Percentiles rank a stretch among this genome's conserved stretches.
These are phyloP conservation scores for Amanita polypyramis DNA, from an alignment of 768 basidiomycete species.

Conservation along the genomic window DNA sequence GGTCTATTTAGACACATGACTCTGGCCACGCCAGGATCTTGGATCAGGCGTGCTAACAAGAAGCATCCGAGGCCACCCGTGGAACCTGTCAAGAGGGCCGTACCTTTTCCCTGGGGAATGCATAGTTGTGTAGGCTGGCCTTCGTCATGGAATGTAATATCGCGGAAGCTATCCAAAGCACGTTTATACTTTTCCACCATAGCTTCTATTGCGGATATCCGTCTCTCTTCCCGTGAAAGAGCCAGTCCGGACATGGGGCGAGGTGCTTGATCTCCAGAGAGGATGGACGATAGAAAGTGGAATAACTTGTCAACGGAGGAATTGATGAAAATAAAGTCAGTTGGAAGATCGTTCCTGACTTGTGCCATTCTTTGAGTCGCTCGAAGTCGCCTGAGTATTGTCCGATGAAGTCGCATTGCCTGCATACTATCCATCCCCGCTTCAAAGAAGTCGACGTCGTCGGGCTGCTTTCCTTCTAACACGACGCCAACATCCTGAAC, in stretches of 20 bases:
- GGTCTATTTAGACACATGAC: constrained; percentile 22
- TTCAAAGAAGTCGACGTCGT: constrained; percentile 27
- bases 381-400: constrained; percentile 16
- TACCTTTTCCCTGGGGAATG: background rate
- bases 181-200: constrained; percentile 20
- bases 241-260: background rate
- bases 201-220: constrained; percentile 18
- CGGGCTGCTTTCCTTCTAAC: constrained; percentile 1
- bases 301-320: constrained; percentile 18
- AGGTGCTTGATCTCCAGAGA: constrained; percentile 10
- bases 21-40: constrained; percentile 16
- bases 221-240: constrained; percentile 3
- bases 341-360: constrained; percentile 14
- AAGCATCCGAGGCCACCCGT: constrained; percentile 27
- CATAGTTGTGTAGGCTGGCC: background rate
- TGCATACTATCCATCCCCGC: constrained; percentile 31
- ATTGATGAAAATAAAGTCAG: constrained; percentile 21
- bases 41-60: constrained; percentile 19
- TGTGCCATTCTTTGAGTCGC: constrained; percentile 11
- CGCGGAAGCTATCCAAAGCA: background rate
- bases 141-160: background rate
- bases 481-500: constrained; percentile 15
- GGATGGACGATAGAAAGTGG: constrained; percentile 13
- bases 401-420: constrained; percentile 23
- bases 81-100: constrained; percentile 25